A percentile compares a stretch with the other conserved stretches of the same genome.
These are phyloP conservation scores for Penicillium sp. DNA, from an alignment of 2,329 filamentous ascomycete species.

Conservation along the genomic window DNA sequence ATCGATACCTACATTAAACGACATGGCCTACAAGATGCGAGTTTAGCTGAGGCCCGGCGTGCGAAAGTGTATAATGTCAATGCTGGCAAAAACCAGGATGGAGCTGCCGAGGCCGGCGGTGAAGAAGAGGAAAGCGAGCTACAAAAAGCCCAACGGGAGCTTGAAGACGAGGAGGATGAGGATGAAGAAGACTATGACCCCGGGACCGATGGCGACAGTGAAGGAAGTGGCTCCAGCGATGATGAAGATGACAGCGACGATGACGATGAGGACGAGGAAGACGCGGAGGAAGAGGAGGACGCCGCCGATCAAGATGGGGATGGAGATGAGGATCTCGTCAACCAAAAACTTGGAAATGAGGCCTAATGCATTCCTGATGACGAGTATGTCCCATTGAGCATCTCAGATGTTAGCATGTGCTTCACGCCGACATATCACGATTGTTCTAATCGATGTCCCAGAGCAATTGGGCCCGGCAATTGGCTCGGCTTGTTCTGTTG, in stretches of 20 bases:
- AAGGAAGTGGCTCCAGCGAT: conserved; percentile 47
- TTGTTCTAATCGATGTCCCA: background rate
- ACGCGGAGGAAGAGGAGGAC: conserved; percentile 27
- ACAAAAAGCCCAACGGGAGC: conserved; percentile 58
- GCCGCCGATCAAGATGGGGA: conserved; percentile 29
- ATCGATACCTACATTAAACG: conserved; percentile 64
- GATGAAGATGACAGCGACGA: conserved; percentile 40
- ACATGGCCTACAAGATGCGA: conserved; percentile 63
- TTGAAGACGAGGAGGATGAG: conserved; percentile 50
- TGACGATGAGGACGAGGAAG: conserved; percentile 38
- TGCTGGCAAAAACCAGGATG: conserved; percentile 35
- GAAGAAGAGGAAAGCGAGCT: conserved; percentile 59
- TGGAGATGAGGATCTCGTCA: conserved; percentile 38
- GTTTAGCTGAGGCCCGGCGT: conserved; percentile 59
- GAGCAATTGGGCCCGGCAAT: background rate
- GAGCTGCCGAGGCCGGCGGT: conserved; percentile 38
- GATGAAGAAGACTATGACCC: conserved; percentile 54
- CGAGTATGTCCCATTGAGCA: background rate
- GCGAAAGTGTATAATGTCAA: conserved; percentile 61
- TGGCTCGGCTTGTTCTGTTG: background rate
- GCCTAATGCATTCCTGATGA: conserved; percentile 1
- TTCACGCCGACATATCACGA: background rate
- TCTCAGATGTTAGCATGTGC: background rate
- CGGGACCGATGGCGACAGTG: conserved; percentile 50
- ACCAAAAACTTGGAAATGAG: conserved; percentile 35